Percentiles rank a stretch among this genome's conserved stretches.
phyloP scores from a whole-genome alignment of 139 green algal species.

The Gonium pectorale region DNA sequence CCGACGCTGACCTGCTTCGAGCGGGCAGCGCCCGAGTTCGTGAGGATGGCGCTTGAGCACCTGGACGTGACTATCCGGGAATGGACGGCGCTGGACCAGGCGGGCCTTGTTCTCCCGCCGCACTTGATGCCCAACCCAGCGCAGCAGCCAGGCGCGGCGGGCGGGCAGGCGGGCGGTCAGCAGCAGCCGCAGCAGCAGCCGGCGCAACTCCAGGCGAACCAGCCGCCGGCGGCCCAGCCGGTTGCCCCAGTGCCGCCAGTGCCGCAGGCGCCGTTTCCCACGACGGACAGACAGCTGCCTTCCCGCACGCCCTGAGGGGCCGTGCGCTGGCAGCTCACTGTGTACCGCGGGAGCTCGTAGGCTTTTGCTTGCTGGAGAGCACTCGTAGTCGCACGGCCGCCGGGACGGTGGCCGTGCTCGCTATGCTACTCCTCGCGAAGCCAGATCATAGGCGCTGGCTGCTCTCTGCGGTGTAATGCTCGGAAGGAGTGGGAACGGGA shows the following conservation, averaged over 20 bases:
- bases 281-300: slow-evolving; percentile 24
- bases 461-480: neutral
- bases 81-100: slow-evolving; percentile 57
- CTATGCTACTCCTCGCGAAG: neutral
- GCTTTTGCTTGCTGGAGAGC: neutral
- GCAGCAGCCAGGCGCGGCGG: slow-evolving; percentile 9
- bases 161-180: neutral
- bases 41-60: slow-evolving; percentile 54
- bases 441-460: neutral
- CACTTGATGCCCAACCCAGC: slow-evolving; percentile 36
- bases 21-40: slow-evolving; percentile 58
- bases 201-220: neutral
- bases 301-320: neutral
- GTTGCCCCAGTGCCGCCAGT: slow-evolving; percentile 8
- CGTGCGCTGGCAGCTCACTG: too few species aligned
- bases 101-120: slow-evolving; percentile 56
- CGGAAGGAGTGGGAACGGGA: slow-evolving; percentile 30
- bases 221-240: neutral
- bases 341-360: neutral
- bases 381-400: neutral
- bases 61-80: slow-evolving; percentile 62
- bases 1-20: slow-evolving; percentile 64
- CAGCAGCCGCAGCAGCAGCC: neutral
- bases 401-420: neutral
- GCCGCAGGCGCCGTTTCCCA: slow-evolving; percentile 6